These are phyloP conservation scores for Cyberlindnera nakhonratchasimensis DNA, from an alignment of 805 yeast genomes.

Conservation along the genomic window DNA sequence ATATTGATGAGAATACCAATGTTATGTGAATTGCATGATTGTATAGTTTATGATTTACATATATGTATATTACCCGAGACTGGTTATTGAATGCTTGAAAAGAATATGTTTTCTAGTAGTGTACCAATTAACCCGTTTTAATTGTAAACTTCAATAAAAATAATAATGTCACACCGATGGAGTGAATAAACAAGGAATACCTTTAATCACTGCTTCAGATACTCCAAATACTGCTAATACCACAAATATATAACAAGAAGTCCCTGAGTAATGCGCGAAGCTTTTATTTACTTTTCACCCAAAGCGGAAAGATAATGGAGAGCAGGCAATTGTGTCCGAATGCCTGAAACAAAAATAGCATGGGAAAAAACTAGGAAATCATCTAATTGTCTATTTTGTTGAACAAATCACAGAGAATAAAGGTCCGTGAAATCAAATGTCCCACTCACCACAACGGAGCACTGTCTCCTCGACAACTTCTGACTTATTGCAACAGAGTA, in stretches of 20 bases:
- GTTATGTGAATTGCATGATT: no score
- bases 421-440: neutral
- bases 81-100: no score
- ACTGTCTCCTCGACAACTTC: conserved; percentile 16
- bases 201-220: no score
- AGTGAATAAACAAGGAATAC: no score
- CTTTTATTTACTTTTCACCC: conserved; percentile 18
- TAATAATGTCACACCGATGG: no score
- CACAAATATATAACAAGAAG: neutral
- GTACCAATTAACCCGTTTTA: no score
- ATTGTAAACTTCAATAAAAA: no score
- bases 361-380: neutral
- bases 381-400: neutral
- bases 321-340: no score
- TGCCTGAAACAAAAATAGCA: conserved; percentile 5
- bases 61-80: no score
- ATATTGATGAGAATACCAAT: conserved; percentile 16
- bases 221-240: neutral
- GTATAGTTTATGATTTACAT: no score
- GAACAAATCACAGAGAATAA: neutral
- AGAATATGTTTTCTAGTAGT: no score
- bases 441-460: conserved; percentile 8
- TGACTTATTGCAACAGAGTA: conserved; percentile 8
- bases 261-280: no score
- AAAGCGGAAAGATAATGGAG: conserved; percentile 13